These are phyloP conservation scores for Fraxinus latifolia DNA, from an alignment of 305 asterid genomes.

Conservation along the genomic window DNA sequence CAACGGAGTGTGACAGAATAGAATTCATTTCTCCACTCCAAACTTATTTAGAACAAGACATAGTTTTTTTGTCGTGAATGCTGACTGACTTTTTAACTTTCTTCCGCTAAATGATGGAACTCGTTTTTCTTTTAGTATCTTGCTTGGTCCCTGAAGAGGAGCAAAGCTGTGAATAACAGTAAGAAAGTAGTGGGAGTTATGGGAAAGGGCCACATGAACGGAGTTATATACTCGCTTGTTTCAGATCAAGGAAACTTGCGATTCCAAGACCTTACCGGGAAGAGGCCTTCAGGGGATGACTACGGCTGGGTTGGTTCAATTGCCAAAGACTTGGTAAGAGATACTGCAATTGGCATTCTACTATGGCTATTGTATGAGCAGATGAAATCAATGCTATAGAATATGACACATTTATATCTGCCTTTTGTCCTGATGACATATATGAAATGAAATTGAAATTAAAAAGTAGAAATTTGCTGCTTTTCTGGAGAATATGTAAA, in stretches of 20 bases:
- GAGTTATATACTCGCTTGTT: constrained; percentile 71
- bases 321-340: constrained; percentile 57
- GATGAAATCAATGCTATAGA: constrained; percentile 32
- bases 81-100: not conserved
- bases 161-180: constrained; percentile 82
- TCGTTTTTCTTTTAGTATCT: constrained; percentile 46
- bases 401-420: not conserved
- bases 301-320: constrained; percentile 45
- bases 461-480: not conserved
- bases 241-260: constrained; percentile 84
- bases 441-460: not conserved
- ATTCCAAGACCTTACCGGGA: constrained; percentile 70
- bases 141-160: constrained; percentile 91
- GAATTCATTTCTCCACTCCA: not conserved
- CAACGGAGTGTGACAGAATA: not conserved
- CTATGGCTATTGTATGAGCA: constrained; percentile 70
- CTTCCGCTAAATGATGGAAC: not conserved
- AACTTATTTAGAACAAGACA: not conserved
- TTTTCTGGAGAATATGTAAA: not conserved
- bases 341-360: constrained; percentile 53
- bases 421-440: not conserved
- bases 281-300: constrained; percentile 32
- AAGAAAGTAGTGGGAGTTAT: constrained; percentile 76
- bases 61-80: not conserved
- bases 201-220: constrained; percentile 89